Evolutionary conservation across 108 stramenopile species (phyloP), one percentile per base, ranked within the genome.

Genomic region (Skeletonema marinoi): DNA sequence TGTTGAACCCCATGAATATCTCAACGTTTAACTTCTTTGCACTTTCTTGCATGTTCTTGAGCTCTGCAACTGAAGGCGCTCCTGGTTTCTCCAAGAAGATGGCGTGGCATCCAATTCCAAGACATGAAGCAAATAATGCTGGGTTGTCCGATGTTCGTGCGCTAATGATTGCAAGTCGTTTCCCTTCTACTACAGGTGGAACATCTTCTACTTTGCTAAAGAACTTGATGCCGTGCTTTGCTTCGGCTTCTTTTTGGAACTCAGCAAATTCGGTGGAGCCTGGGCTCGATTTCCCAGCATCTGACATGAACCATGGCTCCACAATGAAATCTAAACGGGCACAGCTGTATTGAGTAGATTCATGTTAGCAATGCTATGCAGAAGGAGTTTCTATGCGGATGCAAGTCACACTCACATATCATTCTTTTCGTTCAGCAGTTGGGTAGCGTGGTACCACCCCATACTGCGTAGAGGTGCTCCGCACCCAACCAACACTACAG

Each of bases 1-100:
- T 96, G 83, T 96, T 96, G 85, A 86, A 96, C 35, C 95, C 94
- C 88, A 93, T 88, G 64, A 78, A 91, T 17, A 93, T 86, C 32
- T 68, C 16, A 6, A 82, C 88, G n/a, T 75, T 76, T 7, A 33
- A 54, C 25, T 70, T 59, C 9, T 73, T 62, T 25, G 90, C 89
- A 21, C 51, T 30, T 11, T 72, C 70, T 60, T 62, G 62, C 94
- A 95, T 92, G 19, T 56, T 35, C 69, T 86, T 82, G 39, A 96
- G 73, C 60, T 92, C 88, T 8, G 70, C 61, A 4, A 96, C 90
- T 7, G 93, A 84, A 4, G 92, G 89, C 4, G 95, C 95, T n/a
- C 95, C 95, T 3, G 92, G 92, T 81, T 96, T 94, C 78, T 96
- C 95, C 50, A 96, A 59, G 76, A 77, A 96, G 51, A 96, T 88